Evolutionary conservation across 2,329 filamentous ascomycete species (phyloP).

Genomic region (Exophiala sp.): DNA sequence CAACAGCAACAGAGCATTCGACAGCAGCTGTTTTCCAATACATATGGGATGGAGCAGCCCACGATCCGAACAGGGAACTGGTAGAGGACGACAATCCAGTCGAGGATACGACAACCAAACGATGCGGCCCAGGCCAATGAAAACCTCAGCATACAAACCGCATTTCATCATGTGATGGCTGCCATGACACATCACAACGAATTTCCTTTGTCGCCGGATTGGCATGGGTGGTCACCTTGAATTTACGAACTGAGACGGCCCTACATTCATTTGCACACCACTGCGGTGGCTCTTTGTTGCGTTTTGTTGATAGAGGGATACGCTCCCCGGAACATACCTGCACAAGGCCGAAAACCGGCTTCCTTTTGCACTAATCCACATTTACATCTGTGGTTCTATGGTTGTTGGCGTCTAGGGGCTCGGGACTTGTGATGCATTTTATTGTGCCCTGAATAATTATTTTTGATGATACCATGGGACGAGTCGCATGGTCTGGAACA

Average conservation of each 20-base stretch:
- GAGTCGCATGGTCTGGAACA: background rate
- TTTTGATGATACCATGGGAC: background rate
- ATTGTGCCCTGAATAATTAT: background rate
- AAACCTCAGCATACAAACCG: conserved; percentile 3
- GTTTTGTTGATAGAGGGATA: background rate
- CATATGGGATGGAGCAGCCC: conserved; percentile 46
- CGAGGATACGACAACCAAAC: background rate
- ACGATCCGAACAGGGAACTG: conserved; percentile 26
- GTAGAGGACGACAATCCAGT: conserved; percentile 8
- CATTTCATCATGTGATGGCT: conserved; percentile 5
- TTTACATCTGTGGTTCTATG: background rate
- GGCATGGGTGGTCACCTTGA: conserved; percentile 7
- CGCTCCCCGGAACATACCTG: conserved; percentile 1
- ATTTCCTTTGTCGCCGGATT: conserved; percentile 20
- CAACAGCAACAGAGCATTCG: conserved; percentile 41
- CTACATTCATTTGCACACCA: background rate
- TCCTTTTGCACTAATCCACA: background rate
- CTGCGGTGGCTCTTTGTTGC: conserved; percentile 8
- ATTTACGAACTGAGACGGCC: conserved; percentile 15
- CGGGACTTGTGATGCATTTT: no score
- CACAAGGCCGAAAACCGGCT: background rate
- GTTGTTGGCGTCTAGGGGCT: background rate
- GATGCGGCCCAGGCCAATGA: background rate
- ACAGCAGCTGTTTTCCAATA: conserved; percentile 52
- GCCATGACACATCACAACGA: conserved; percentile 8